Percentiles rank a stretch among this genome's conserved stretches.
Conservation (phyloP, 129 eudicot genomes). For the Arctium lappa region DNA sequence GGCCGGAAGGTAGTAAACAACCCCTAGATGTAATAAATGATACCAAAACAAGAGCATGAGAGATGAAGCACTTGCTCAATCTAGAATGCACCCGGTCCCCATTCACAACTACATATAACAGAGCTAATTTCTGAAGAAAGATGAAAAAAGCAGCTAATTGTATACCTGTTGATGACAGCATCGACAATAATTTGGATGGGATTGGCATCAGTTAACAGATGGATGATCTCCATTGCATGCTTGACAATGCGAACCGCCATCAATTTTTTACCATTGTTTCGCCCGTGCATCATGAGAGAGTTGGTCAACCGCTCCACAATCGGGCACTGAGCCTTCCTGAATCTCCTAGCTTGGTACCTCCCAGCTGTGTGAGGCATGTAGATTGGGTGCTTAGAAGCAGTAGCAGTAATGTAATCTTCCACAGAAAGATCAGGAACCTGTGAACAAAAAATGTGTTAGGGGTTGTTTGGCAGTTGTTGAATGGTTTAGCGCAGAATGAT, state of each 20-base stretch:
- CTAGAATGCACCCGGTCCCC: too few species aligned
- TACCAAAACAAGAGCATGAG: too few species aligned
- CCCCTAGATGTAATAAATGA: background rate
- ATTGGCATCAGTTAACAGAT: conserved; percentile 59
- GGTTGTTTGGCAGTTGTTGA: too few species aligned
- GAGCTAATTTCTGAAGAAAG: background rate
- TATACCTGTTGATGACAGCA: conserved; percentile 79
- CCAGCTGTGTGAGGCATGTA: conserved; percentile 77
- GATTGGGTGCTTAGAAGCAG: conserved; percentile 53
- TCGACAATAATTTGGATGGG: conserved; percentile 79
- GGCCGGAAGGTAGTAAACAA: background rate
- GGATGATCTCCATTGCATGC: conserved; percentile 83
- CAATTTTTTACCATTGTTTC: conserved; percentile 72
- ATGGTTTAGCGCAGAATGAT: too few species aligned
- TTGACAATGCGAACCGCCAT: conserved; percentile 74
- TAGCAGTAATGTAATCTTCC: conserved; percentile 61
- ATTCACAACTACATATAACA: background rate
- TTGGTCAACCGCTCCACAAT: conserved; percentile 76
- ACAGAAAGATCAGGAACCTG: conserved; percentile 70
- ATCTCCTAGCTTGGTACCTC: conserved; percentile 65
- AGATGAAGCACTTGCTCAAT: background rate
- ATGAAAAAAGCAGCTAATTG: background rate
- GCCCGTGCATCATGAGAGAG: conserved; percentile 82
- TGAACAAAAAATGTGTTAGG: background rate
- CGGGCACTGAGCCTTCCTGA: conserved; percentile 85